These are phyloP conservation scores for Blastobotrys persicus DNA, from an alignment of 1,139 yeast species.

Conservation along the genomic window DNA sequence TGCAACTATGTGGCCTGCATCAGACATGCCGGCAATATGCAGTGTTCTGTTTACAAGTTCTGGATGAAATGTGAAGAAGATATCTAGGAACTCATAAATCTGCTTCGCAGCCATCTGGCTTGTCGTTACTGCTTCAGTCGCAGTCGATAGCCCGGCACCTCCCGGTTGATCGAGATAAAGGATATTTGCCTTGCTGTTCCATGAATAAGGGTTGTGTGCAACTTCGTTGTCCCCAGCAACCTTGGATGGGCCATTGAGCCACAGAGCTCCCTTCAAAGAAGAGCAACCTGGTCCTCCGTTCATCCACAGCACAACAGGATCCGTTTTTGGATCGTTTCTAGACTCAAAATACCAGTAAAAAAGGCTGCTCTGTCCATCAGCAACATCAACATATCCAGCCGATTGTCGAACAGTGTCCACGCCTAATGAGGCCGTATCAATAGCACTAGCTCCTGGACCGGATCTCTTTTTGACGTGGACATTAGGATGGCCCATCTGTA, in stretches of 20 bases:
- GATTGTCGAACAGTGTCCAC: conserved; percentile 48
- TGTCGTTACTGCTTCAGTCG: conserved; percentile 47
- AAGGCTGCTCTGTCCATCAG: conserved; percentile 78
- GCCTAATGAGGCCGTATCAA: conserved; percentile 31
- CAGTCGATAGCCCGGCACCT: conserved; percentile 67
- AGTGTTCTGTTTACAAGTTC: conserved; percentile 49
- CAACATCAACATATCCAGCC: conserved; percentile 70
- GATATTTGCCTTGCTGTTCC: conserved; percentile 61
- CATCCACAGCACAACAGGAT: conserved; percentile 64
- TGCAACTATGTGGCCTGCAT: conserved; percentile 76
- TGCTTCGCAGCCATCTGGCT: conserved; percentile 65
- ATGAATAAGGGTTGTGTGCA: conserved; percentile 52
- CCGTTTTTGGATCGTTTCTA: conserved; percentile 59
- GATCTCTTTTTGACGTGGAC: background rate
- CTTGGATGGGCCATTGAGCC: conserved; percentile 63
- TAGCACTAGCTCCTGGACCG: conserved; percentile 10
- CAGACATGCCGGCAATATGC: conserved; percentile 76
- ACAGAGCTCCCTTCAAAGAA: conserved; percentile 60
- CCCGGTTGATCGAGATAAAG: conserved; percentile 65
- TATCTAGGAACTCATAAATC: conserved; percentile 63
- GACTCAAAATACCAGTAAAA: conserved; percentile 72
- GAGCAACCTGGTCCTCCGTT: conserved; percentile 80
- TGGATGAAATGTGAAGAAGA: conserved; percentile 65
- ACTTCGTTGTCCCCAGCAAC: conserved; percentile 35
- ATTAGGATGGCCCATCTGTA: background rate